Evolutionary conservation across 495 filamentous ascomycete species (phyloP).

Genomic region (Lindgomyces ingoldianus): DNA sequence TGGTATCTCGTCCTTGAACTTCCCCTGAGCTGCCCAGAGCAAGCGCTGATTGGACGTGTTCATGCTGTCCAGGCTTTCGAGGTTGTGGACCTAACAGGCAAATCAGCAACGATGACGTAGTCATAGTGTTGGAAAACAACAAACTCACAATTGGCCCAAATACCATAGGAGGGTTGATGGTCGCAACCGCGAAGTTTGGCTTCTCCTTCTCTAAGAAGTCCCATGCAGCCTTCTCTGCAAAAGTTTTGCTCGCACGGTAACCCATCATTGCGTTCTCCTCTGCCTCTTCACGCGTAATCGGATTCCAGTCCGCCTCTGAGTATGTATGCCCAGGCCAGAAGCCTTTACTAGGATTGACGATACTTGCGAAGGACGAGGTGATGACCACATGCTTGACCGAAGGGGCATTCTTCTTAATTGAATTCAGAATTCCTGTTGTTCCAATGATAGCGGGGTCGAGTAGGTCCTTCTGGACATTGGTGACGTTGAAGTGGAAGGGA

Average conservation of each 20-base stretch:
- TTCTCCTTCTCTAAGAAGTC: constrained; percentile 78
- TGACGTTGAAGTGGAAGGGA: constrained; percentile 71
- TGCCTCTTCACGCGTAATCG: constrained; percentile 70
- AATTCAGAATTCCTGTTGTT: constrained; percentile 75
- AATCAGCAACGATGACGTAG: neutral
- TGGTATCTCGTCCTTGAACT: constrained; percentile 65
- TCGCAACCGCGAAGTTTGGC: constrained; percentile 73
- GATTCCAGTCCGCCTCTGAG: constrained; percentile 80
- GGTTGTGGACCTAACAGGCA: constrained; percentile 47
- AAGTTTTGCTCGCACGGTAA: constrained; percentile 46
- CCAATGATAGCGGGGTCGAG: constrained; percentile 84
- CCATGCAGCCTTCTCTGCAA: constrained; percentile 74
- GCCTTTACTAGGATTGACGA: constrained; percentile 56
- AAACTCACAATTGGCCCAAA: constrained; percentile 63
- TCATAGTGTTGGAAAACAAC: neutral
- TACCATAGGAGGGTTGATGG: constrained; percentile 72
- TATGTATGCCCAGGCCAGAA: constrained; percentile 60
- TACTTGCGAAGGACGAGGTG: constrained; percentile 82
- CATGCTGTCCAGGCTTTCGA: constrained; percentile 65
- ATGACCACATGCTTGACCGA: constrained; percentile 76
- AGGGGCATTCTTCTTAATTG: constrained; percentile 72
- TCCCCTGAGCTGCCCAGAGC: constrained; percentile 58
- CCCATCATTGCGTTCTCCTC: constrained; percentile 51
- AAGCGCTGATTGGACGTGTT: constrained; percentile 70
- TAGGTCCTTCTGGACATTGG: constrained; percentile 76